A percentile compares a stretch with the other conserved stretches of the same genome.
These are phyloP conservation scores for Didymella arachidicola DNA, from an alignment of 2,329 filamentous ascomycete species.

Conservation along the genomic window DNA sequence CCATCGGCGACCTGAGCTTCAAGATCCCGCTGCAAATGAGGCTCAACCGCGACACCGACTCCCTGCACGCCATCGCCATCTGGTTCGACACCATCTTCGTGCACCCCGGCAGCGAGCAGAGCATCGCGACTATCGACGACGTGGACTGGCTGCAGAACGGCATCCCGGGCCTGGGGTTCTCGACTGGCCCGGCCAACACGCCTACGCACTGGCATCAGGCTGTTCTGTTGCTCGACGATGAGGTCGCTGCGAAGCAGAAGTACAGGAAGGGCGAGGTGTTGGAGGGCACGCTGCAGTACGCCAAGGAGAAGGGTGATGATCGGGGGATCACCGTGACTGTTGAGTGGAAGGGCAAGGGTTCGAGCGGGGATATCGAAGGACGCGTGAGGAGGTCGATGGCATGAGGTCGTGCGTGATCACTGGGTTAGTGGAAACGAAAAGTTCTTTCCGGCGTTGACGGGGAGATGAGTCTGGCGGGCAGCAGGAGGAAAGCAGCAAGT, in stretches of 20 bases:
- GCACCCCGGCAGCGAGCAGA: constrained; percentile 55
- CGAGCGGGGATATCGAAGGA: constrained; percentile 40
- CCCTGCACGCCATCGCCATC: constrained; percentile 84
- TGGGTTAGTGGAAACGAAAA: background rate
- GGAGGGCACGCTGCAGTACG: constrained; percentile 73
- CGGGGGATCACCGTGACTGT: constrained; percentile 52
- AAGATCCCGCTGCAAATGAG: constrained; percentile 70
- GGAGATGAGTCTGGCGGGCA: too few species aligned
- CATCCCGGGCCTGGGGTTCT: constrained; percentile 76
- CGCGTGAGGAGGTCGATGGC: constrained; percentile 46
- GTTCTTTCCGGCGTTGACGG: background rate
- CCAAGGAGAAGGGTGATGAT: constrained; percentile 62
- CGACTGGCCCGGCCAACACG: constrained; percentile 78
- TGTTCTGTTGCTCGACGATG: constrained; percentile 72
- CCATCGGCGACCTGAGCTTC: constrained; percentile 77
- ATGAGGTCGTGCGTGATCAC: too few species aligned
- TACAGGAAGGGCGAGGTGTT: constrained; percentile 68
- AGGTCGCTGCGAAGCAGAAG: constrained; percentile 54
- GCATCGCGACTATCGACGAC: constrained; percentile 58
- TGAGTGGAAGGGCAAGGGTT: constrained; percentile 47
- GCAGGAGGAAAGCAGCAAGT: too few species aligned
- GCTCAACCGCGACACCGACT: constrained; percentile 68
- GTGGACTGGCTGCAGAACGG: constrained; percentile 66
- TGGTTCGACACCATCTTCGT: constrained; percentile 97
- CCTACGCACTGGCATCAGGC: constrained; percentile 93